These are phyloP conservation scores for Basipetospora chlamydospora DNA, from an alignment of 2,329 filamentous ascomycete species.

Conservation along the genomic window DNA sequence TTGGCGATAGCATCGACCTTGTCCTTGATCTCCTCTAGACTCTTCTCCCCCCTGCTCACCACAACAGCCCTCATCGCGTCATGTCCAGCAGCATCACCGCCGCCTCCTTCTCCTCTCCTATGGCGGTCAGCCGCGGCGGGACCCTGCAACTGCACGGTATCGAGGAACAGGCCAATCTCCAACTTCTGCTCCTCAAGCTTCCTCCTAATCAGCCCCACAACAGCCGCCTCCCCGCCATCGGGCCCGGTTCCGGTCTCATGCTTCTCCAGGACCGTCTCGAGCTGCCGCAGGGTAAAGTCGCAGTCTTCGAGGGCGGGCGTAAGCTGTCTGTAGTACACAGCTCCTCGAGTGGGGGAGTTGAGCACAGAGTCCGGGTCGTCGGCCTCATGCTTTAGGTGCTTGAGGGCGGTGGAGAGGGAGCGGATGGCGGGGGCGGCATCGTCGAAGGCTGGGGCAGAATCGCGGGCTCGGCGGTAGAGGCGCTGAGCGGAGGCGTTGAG, in stretches of 20 bases:
- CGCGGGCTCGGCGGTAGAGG: constrained; percentile 35
- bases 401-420: constrained; percentile 38
- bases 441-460: constrained; percentile 31
- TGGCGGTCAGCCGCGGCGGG: constrained; percentile 26
- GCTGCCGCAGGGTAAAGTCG: constrained; percentile 38
- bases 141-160: constrained; percentile 39
- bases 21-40: constrained; percentile 41
- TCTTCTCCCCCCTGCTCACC: constrained; percentile 13
- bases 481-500: constrained; percentile 40
- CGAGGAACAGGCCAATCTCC: constrained; percentile 39
- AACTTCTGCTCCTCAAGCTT: constrained; percentile 38
- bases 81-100: too few species aligned
- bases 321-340: constrained; percentile 34
- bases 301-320: constrained; percentile 38
- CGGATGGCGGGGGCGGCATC: constrained; percentile 35
- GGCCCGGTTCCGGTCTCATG: constrained; percentile 19
- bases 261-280: constrained; percentile 36
- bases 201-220: constrained; percentile 19
- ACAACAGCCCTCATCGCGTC: constrained; percentile 6
- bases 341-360: constrained; percentile 24
- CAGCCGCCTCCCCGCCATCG: constrained; percentile 4
- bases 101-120: too few species aligned
- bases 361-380: constrained; percentile 41
- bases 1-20: constrained; percentile 44
- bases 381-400: constrained; percentile 42